Base-by-base conservation (phyloP, 805 yeast species). In the Metschnikowia anglica region DNA sequence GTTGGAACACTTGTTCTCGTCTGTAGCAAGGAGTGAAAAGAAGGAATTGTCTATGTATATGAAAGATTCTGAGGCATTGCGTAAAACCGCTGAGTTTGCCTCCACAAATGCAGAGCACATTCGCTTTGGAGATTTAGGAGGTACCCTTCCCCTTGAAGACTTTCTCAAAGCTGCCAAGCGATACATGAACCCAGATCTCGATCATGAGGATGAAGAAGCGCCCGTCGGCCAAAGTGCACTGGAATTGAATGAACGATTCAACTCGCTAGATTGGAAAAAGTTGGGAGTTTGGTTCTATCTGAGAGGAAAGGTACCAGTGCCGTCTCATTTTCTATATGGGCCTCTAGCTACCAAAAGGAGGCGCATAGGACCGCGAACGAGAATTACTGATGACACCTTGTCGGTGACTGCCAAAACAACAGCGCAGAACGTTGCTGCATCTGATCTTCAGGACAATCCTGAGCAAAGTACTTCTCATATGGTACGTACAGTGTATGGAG, bases 271-370 rank as follows among this genome's bases (percentile, higher is more conserved):
- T 55, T 84, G 90, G 88, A 59, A 76, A 28, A 66, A 69, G 39
- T 57, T 83, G 18, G 90, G 89, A 0, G 60, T 75, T 2, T 55
- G 80, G 23, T 77, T 70, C 49, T 63, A 73, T 47, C 60, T 69
- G 46, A 55, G 73, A 25, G 75, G 83, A 43, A 56, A 56, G 3
- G 70, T 73, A 37, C 72, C 85, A 0, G 61, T 72, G 0, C 73
- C 79, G 0, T 64, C 72, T 16, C 85, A 82, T 48, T 86, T 83
- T 56, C 61, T 88, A 47, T 65, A 81, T 41, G 95, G 95, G 0
- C 89, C 95, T 0, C 63, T 87, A 31, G 79, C 76, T 13, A 68
- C 82, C 2, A 83, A 83, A 49, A 74, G 77, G 48, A 78, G 74
- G 52, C 63, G 59, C n/a, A 53, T 68, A n/a, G 56, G 58, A 0